A percentile compares a stretch with the other conserved stretches of the same genome.
Conservation (phyloP, 306 rosid species). For the Myrica gale region DNA sequence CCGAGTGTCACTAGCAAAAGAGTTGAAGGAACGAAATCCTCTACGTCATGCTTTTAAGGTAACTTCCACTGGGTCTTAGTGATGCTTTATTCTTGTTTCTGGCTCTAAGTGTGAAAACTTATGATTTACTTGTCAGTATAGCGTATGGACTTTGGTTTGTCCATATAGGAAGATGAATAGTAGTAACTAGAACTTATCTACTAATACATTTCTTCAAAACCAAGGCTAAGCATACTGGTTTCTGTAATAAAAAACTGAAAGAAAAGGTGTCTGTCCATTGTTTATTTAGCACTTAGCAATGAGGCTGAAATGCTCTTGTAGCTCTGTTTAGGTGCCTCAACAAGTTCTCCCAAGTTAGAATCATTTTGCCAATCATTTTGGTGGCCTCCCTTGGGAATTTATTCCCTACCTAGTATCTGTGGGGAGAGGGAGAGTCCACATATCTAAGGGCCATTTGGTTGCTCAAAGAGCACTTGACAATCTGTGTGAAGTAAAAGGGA, state of each 20-base stretch:
- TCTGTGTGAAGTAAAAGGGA: background rate
- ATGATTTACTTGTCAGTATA: conserved; percentile 11
- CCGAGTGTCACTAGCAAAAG: conserved; percentile 70
- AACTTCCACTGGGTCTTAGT: conserved; percentile 21
- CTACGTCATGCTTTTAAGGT: conserved; percentile 89
- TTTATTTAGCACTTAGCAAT: background rate
- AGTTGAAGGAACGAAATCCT: conserved; percentile 82
- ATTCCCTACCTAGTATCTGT: background rate
- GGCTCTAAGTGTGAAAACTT: conserved; percentile 21
- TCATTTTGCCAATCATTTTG: background rate
- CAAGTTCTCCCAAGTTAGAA: background rate
- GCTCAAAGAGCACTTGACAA: background rate
- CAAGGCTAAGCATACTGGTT: conserved; percentile 12
- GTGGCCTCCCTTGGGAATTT: background rate
- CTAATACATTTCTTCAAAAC: background rate
- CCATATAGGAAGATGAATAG: background rate
- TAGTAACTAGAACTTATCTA: background rate
- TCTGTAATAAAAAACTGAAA: conserved; percentile 1
- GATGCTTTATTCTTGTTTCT: conserved; percentile 30
- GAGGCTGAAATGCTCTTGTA: background rate
- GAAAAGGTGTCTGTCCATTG: background rate
- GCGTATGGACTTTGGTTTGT: background rate
- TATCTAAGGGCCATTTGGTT: background rate
- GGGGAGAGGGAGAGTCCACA: background rate
- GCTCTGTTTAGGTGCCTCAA: background rate